Evolutionary conservation across 306 rosid genomes (phyloP).

Genomic region (Cucurbita maxima): DNA sequence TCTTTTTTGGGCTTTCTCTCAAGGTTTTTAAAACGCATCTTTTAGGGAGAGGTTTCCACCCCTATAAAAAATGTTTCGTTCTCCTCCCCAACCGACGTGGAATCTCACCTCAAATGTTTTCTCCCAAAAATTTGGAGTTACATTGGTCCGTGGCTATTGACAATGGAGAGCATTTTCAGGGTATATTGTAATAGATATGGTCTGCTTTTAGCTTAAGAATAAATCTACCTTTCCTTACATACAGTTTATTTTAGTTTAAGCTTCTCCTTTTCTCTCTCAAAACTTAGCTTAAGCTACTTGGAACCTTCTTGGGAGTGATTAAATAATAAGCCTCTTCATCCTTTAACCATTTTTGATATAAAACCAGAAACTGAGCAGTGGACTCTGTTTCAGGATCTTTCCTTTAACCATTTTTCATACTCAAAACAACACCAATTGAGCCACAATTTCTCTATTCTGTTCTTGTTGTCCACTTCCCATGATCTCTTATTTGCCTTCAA

Average conservation of each 20-base stretch:
- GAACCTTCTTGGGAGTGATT: not conserved
- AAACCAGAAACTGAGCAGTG: not conserved
- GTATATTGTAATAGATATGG: not conserved
- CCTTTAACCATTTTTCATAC: not conserved
- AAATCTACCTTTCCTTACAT: not conserved
- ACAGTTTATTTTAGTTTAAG: not conserved
- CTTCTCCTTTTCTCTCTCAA: not conserved
- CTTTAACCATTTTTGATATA: not conserved
- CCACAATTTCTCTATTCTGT: not conserved
- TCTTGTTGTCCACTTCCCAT: not conserved
- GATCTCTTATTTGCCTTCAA: not conserved
- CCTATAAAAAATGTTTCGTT: no score
- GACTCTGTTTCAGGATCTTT: not conserved
- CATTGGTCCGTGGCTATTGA: slow-evolving; percentile 1
- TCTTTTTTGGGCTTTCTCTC: no score
- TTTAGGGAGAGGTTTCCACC: no score
- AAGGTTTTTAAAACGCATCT: no score
- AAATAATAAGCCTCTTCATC: not conserved
- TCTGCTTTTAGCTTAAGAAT: not conserved
- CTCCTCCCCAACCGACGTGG: no score
- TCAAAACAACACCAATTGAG: not conserved
- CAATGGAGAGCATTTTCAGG: not conserved
- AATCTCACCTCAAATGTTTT: not conserved
- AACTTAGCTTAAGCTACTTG: not conserved
- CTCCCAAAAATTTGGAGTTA: slow-evolving; percentile 2